Evolutionary conservation across 176 grass and related monocot species (phyloP), one percentile per base, ranked within the genome.

Genomic region (Paspalum notatum): DNA sequence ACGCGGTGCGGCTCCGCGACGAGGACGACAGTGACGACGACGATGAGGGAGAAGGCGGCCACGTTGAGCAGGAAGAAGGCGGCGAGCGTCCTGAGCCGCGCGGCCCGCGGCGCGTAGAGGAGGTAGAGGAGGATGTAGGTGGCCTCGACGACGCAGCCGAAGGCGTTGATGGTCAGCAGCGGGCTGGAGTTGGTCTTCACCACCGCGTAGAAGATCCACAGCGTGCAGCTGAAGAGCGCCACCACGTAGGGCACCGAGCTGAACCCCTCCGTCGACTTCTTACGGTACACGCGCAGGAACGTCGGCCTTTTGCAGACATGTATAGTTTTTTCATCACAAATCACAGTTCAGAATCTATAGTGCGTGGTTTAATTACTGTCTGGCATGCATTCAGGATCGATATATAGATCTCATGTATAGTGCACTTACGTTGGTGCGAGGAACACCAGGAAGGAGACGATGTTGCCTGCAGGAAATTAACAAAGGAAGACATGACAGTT

Each of bases 401-500:
- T n/a, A n/a, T n/a, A n/a, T n/a, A n/a, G 8, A n/a, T 71, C 17
- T 38, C 16, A 18, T 51, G 21, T 3, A 20, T 8, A 18, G 15
- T 39, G 20, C 59, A 62, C 94, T 89, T 68, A 93, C 92, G 71
- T 79, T 27, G 95, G 95, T 0, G 92, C 87, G 67, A 98, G 90
- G 83, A 90, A 98, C 65, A 98, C 95, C 83, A 94, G 87, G 77
- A 92, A 92, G 13, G 95, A 98, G 63, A 92, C 59, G 54, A 92
- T 83, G 83, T 98, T 98, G 26, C 95, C 95, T 98, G 92, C 18
- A 77, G 42, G 42, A 37, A 38, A 68, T 16, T 5, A 5, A 25
- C 24, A 22, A 12, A 17, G 21, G 48, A 63, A 7, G 46, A 60
- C 8, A 27, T 37, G 40, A 0, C 14, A 27, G 0, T 40, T 55